Base-by-base conservation (phyloP, 1,139 yeast species). In the Candida labiduridarum region DNA sequence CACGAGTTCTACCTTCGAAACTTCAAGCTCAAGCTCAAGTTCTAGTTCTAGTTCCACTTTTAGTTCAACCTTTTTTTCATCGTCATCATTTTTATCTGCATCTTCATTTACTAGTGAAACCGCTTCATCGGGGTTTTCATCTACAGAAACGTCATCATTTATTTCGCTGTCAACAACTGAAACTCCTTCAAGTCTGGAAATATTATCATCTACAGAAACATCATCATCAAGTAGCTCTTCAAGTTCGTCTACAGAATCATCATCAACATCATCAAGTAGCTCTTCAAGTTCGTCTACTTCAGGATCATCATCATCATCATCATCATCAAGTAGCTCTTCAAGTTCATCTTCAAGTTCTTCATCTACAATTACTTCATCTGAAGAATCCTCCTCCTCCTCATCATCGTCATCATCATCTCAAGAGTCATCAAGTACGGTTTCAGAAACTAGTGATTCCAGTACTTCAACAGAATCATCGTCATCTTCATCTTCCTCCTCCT, bases 21-120 rank as follows among this genome's bases (percentile, higher is more conserved):
- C 45, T 3, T 41, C 51, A 8, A 29, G 40, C 34, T 29, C 49
- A 34, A 49, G 48, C 42, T 42, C 43, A 18, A 43, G 38, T 11
- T 44, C 41, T 2, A 46, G 52, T 35, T 46, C 48, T 41, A 49
- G 50, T 35, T 41, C 46, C 11, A 52, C 46, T 41, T 36, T 47
- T 4, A 48, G 44, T 22, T 49, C 51, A 33, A 29, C 11, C 31
- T n/a, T 65, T 61, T 25, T 51, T 59, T 15, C 44, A 47, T 36
- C 41, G n/a, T 19, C 38, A 25, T 56, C 57, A 47, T 35, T 56
- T 11, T 45, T 52, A 8, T 43, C 45, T 30, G 30, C 52, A 19
- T 44, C 46, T 15, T 16, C 48, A 15, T 38, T 48, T 12, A 31
- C 51, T 3, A 31, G 22, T 10, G 43, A 49, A n/a, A 22, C 52